Conservation (phyloP, 257 asterid species). For the Fraxinus cuspidata region DNA sequence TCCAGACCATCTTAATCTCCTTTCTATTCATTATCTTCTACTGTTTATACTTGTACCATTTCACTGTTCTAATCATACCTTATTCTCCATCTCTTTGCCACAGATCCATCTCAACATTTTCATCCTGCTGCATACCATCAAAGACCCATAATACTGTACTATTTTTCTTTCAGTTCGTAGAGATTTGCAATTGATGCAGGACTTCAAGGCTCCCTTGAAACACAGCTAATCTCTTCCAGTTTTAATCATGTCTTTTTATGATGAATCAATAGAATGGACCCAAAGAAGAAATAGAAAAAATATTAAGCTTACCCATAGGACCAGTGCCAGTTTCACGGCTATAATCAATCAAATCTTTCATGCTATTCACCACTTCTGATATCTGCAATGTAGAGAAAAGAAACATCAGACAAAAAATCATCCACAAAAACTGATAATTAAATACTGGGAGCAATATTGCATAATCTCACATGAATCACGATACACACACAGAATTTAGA, state of each 20-base stretch:
- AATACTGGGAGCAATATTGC: not conserved
- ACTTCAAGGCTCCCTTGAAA: not conserved
- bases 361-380: slow-evolving; percentile 99
- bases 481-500: not conserved
- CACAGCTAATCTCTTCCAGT: not conserved
- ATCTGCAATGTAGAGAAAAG: slow-evolving; percentile 55
- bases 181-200: not conserved
- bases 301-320: slow-evolving; percentile 84
- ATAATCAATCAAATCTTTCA: slow-evolving; percentile 97
- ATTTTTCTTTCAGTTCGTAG: not conserved
- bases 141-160: not conserved
- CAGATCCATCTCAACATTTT: not conserved
- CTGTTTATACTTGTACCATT: not conserved
- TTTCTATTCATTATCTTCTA: not conserved
- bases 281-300: slow-evolving; percentile 13
- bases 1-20: not conserved
- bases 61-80: too few relatives aligned
- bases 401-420: slow-evolving; percentile 11
- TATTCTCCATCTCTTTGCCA: not conserved
- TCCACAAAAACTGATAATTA: not conserved
- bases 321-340: slow-evolving; percentile 89
- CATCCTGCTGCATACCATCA: not conserved
- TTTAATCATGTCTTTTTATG: not conserved
- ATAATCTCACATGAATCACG: not conserved
- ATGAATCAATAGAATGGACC: slow-evolving; percentile 1